Evolutionary conservation across 2,329 filamentous ascomycete species (phyloP).

Genomic region (Phyllachora maydis): DNA sequence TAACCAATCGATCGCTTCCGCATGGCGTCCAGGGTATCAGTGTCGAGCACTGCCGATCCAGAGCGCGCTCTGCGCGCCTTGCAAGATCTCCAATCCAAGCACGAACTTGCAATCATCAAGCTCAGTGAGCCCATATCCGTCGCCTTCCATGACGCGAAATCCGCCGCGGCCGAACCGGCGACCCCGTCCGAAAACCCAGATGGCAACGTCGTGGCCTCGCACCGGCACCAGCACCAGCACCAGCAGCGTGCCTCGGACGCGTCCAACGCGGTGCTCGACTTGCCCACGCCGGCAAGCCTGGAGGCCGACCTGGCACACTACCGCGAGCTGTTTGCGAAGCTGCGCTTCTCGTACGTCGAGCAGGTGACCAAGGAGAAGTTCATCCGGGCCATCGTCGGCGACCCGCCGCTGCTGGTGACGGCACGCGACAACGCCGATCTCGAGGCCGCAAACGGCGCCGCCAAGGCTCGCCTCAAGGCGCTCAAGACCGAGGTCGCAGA

Average conservation of each 20-base stretch:
- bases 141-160: too few relatives aligned
- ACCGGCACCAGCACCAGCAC: conserved; percentile 13
- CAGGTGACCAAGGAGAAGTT: conserved; percentile 98
- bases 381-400: conserved; percentile 75
- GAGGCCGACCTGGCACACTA: conserved; percentile 77
- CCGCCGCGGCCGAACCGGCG: too few relatives aligned
- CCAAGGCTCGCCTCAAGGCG: conserved; percentile 57
- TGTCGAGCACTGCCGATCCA: too few relatives aligned
- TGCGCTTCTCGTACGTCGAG: conserved; percentile 93
- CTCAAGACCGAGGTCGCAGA: conserved; percentile 62
- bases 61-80: conserved; percentile 27
- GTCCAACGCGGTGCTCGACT: conserved; percentile 42
- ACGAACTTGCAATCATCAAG: conserved; percentile 53
- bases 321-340: conserved; percentile 85
- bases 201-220: too few relatives aligned
- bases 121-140: conserved; percentile 56
- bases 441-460: conserved; percentile 43
- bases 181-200: too few relatives aligned
- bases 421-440: conserved; percentile 64
- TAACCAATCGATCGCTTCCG: conserved; percentile 11
- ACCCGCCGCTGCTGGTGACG: conserved; percentile 70
- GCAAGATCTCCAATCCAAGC: conserved; percentile 27
- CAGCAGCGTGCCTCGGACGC: conserved; percentile 45
- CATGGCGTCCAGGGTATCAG: too few relatives aligned
- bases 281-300: conserved; percentile 53